Evolutionary conservation across 2,329 filamentous ascomycete genomes (phyloP), one percentile per base, ranked within the genome.

Genomic region (Huntiella abstrusa): DNA sequence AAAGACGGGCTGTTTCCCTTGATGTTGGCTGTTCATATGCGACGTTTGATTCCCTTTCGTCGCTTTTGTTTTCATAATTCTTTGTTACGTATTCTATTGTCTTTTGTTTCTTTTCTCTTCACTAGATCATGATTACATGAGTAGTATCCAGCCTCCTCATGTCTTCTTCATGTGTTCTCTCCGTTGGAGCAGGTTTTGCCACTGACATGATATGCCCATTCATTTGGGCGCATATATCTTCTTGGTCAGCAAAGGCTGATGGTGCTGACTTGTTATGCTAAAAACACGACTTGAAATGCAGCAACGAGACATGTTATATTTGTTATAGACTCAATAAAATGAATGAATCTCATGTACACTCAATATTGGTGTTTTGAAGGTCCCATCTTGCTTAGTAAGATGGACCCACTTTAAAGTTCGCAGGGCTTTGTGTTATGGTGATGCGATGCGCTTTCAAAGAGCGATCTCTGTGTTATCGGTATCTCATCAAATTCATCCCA

Each of bases 321-420:
- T n/a, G 33, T 43, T 33, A 43, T 43, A 43, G 41, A 43, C 41
- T 43, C 33, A 43, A 43, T 34, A 34, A 12, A 41, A n/a, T 17
- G 33, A 43, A 34, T 11, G 16, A 43, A 34, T 16, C 12, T 15
- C 28, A 28, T 22, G 16, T 13, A 28, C 11, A 17, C 12, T 28
- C 38, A 3, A 17, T 3, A 7, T 28, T 4, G 22, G 3, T 10
- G 2, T 10, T 8, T 7, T 28, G 6, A 28, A 7, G 13, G 11
- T 41, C 15, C 4, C 17, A 12, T 22, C 7, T 43, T 11, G 41
- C 41, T 43, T 43, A 43, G 22, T 43, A 13, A 43, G 8, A 16
- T 16, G 32, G 40, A 10, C 32, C 41, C 41, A 43, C 41, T 43
- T 34, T 34, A 43, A 43, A 43, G 32, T 34, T 35, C 41, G 32